Evolutionary conservation across 306 rosid genomes (phyloP).

Genomic region (Ormosia semicastrata): DNA sequence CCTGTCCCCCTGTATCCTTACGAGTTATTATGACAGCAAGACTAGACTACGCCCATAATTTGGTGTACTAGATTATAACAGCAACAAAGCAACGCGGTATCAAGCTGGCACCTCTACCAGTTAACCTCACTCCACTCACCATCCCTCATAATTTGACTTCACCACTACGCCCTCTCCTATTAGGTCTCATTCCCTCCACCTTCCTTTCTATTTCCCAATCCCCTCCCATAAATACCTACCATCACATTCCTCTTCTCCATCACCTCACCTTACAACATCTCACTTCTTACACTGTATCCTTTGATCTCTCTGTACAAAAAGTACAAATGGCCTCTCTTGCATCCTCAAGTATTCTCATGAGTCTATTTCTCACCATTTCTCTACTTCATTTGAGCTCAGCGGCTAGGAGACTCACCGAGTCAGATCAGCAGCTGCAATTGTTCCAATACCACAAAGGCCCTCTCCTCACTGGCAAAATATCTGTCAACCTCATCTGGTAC

Average conservation of each 20-base stretch:
- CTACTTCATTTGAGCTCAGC: constrained; percentile 25
- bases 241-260: background rate
- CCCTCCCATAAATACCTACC: background rate
- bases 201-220: background rate
- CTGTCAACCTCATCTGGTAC: constrained; percentile 49
- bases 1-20: no score
- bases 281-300: background rate
- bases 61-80: background rate
- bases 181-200: background rate
- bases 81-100: background rate
- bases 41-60: no score
- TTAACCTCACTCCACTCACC: background rate
- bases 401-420: constrained; percentile 16
- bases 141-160: constrained; percentile 8
- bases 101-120: background rate
- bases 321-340: constrained; percentile 36
- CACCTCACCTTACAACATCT: background rate
- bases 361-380: constrained; percentile 21
- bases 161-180: background rate
- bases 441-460: constrained; percentile 44
- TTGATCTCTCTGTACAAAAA: background rate
- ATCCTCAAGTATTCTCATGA: background rate
- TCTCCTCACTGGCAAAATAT: constrained; percentile 39
- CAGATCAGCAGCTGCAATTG: constrained; percentile 1
- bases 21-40: no score